Percentiles rank a stretch among this genome's conserved stretches.
phyloP scores from a whole-genome alignment of 257 asterid species.

The Solanum sparsipilum region DNA sequence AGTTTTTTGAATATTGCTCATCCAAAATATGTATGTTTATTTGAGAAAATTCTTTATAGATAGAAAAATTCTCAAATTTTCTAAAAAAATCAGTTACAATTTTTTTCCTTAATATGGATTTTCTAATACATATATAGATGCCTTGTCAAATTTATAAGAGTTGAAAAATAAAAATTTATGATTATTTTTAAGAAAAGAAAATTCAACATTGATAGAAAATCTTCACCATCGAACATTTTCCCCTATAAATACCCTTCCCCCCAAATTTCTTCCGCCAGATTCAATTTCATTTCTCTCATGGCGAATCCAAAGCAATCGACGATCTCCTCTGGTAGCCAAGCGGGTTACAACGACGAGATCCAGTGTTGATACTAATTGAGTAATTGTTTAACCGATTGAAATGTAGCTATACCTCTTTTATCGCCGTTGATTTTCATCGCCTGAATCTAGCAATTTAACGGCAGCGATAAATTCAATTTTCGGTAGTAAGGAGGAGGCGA shows the following conservation, averaged over 20 bases:
- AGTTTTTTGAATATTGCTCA: too few species aligned
- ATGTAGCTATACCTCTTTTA: constrained; percentile 54
- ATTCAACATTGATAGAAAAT: constrained; percentile 24
- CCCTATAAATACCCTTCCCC: constrained; percentile 1
- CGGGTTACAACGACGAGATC: constrained; percentile 50
- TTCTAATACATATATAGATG: too few species aligned
- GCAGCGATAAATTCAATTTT: constrained; percentile 16
- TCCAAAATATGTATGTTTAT: not conserved
- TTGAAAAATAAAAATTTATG: too few species aligned
- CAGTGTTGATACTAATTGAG: constrained; percentile 42
- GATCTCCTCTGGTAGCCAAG: constrained; percentile 19
- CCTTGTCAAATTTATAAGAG: not conserved
- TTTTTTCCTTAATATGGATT: not conserved
- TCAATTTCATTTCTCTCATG: not conserved
- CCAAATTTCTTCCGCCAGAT: not conserved
- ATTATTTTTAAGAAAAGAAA: too few species aligned
- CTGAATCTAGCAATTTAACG: constrained; percentile 20
- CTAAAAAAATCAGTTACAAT: not conserved
- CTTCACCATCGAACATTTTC: not conserved
- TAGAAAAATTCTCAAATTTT: not conserved
- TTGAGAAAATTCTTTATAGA: not conserved
- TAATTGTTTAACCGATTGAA: constrained; percentile 37
- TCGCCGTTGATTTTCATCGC: constrained; percentile 61
- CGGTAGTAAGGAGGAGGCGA: constrained; percentile 5
- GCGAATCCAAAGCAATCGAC: not conserved